phyloP scores from a whole-genome alignment of 768 basidiomycete genomes.

The Gymnopilus junonius region DNA sequence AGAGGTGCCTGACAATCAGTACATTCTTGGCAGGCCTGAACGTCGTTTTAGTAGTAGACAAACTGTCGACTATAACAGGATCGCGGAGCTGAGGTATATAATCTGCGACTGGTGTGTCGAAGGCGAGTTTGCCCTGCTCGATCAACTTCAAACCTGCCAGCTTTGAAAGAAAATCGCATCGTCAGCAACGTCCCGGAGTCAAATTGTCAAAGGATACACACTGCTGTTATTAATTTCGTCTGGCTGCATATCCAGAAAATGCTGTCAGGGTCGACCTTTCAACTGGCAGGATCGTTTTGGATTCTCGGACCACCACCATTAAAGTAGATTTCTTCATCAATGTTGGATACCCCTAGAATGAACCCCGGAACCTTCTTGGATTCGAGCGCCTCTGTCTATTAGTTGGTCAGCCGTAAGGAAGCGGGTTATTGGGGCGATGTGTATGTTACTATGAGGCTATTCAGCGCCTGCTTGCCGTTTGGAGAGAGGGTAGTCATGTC shows the following conservation, averaged over 20 bases:
- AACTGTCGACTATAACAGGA: conserved; percentile 25
- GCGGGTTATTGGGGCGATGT: background rate
- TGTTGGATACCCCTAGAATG: conserved; percentile 21
- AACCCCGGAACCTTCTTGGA: conserved; percentile 20
- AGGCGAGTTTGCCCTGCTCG: conserved; percentile 27
- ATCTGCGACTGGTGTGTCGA: conserved; percentile 22
- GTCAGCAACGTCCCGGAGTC: background rate
- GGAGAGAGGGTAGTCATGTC: background rate
- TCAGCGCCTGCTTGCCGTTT: background rate
- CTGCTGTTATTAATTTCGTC: conserved; percentile 36
- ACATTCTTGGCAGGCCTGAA: conserved; percentile 26
- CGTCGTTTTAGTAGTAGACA: conserved; percentile 6
- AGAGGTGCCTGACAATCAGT: conserved; percentile 27
- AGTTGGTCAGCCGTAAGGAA: background rate
- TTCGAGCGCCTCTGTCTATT: conserved; percentile 10
- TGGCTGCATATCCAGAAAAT: conserved; percentile 42
- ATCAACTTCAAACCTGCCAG: conserved; percentile 29
- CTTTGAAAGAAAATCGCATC: conserved; percentile 7
- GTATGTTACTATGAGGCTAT: background rate
- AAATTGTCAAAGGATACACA: background rate
- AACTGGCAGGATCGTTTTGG: conserved; percentile 29
- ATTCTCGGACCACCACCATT: conserved; percentile 27
- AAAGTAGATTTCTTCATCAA: conserved; percentile 32
- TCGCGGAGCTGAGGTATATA: conserved; percentile 28
- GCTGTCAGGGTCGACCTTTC: conserved; percentile 29